A percentile compares a stretch with the other conserved stretches of the same genome.
Conservation (phyloP, 1,284 basidiomycete genomes). For the Meira miltonrushii region DNA sequence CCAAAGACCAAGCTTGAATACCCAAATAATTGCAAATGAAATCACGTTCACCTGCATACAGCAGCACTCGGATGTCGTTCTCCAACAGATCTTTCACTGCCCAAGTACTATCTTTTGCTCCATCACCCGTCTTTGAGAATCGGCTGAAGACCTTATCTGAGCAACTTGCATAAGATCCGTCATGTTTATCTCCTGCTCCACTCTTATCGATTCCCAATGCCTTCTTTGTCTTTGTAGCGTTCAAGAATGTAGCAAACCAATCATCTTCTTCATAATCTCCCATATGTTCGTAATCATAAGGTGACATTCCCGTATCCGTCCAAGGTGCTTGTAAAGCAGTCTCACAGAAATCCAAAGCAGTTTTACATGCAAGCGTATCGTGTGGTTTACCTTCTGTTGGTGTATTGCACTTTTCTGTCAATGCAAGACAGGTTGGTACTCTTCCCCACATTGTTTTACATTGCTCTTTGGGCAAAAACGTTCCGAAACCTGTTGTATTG, state of each 20-base stretch:
- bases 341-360: slow-evolving; percentile 40
- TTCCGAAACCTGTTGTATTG: slow-evolving; percentile 26
- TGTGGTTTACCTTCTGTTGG: slow-evolving; percentile 16
- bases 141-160: slow-evolving; percentile 41
- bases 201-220: slow-evolving; percentile 39
- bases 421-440: slow-evolving; percentile 32
- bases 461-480: slow-evolving; percentile 28
- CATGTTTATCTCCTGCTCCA: slow-evolving; percentile 42
- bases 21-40: slow-evolving; percentile 51
- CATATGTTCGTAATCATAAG: slow-evolving; percentile 44
- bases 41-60: slow-evolving; percentile 40
- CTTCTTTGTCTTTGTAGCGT: slow-evolving; percentile 25
- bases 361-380: slow-evolving; percentile 32
- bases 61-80: slow-evolving; percentile 35
- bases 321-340: slow-evolving; percentile 34
- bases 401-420: slow-evolving; percentile 46
- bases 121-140: slow-evolving; percentile 48
- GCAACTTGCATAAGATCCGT: slow-evolving; percentile 46
- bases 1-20: slow-evolving; percentile 37
- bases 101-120: slow-evolving; percentile 42
- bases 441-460: slow-evolving; percentile 34
- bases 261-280: slow-evolving; percentile 42
- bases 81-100: slow-evolving; percentile 30
- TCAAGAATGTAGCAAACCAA: slow-evolving; percentile 44
- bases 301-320: slow-evolving; percentile 29